Evolutionary conservation across 1,284 basidiomycete species (phyloP), one percentile per base, ranked within the genome.

Genomic region (Malassezia psittaci): DNA sequence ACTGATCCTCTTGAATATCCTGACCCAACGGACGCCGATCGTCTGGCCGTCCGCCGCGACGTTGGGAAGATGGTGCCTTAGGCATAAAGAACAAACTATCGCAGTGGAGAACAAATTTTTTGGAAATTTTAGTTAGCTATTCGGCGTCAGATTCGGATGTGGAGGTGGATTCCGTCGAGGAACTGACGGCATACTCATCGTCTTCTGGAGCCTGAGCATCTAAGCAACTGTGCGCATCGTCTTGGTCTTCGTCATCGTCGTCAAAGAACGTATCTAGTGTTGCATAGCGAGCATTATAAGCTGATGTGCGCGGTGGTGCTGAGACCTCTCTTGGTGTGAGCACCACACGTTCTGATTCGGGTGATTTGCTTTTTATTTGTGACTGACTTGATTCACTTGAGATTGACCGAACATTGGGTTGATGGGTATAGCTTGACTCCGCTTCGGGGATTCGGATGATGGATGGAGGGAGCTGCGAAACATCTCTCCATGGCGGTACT

Each of bases 211-310:
- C 66, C 16, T 51, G 51, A n/a, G 61, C 61, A 33, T 63, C 67
- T 35, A 65, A 21, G 21, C 43, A 21, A 6, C 1, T 15, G 3
- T 16, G 16, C 4, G 24, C 43, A 16, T 60, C 54, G 35, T n/a
- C n/a, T n/a, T 29, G 46, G 19, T 49, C 59, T 12, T 56, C 52
- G 6, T 69, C 66, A 0, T 68, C 63, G n/a, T 67, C 67, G 24
- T 71, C 64, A 41, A 73, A 45, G 40, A 73, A 73, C 11, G 64
- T 61, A 34, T 73, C 68, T 32, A 73, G 49, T 35, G 72, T 67
- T 47, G 66, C 67, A 48, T 70, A 72, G 35, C 54, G 56, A 48
- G 52, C 51, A 21, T 50, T 16, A 34, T n/a, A 24, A 0, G 59
- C 53, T 12, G 58, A 13, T 3, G 41, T 18, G 19, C 33, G 45